Percentiles rank a stretch among this genome's conserved stretches.
Evolutionary conservation across 108 stramenopile species (phyloP).

Genomic region (Fragilaria crotonensis): DNA sequence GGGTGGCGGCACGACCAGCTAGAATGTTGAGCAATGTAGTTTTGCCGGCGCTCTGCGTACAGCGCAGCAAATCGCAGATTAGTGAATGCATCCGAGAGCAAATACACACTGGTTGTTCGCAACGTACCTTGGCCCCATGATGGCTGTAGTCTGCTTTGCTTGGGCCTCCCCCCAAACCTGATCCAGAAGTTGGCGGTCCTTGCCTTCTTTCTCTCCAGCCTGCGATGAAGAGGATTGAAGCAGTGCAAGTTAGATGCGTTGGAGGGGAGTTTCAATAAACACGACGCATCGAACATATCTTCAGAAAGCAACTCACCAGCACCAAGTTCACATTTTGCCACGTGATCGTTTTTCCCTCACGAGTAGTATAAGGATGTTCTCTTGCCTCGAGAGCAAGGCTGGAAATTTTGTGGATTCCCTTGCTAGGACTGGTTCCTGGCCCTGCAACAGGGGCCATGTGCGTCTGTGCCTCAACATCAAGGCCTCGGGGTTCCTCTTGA

Average conservation of each 20-base stretch:
- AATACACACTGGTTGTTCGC: background rate
- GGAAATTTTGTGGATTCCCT: no score
- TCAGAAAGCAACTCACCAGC: constrained; percentile 4
- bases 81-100: background rate
- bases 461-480: background rate
- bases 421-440: no score
- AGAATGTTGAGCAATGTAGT: constrained; percentile 61
- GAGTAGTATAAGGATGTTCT: constrained; percentile 27
- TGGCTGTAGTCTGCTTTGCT: constrained; percentile 37
- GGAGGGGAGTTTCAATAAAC: no score
- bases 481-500: background rate
- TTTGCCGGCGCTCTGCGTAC: constrained; percentile 20
- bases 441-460: background rate
- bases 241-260: background rate
- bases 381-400: background rate
- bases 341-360: constrained; percentile 30
- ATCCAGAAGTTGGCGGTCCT: constrained; percentile 23
- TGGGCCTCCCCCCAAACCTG: constrained; percentile 53
- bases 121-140: constrained; percentile 30
- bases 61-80: background rate
- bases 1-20: constrained; percentile 34
- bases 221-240: background rate
- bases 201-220: constrained; percentile 1
- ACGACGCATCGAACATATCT: background rate
- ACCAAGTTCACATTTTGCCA: constrained; percentile 44